These are phyloP conservation scores for Warburgia ugandensis DNA, from an alignment of 164 flowering plant species.

Conservation along the genomic window DNA sequence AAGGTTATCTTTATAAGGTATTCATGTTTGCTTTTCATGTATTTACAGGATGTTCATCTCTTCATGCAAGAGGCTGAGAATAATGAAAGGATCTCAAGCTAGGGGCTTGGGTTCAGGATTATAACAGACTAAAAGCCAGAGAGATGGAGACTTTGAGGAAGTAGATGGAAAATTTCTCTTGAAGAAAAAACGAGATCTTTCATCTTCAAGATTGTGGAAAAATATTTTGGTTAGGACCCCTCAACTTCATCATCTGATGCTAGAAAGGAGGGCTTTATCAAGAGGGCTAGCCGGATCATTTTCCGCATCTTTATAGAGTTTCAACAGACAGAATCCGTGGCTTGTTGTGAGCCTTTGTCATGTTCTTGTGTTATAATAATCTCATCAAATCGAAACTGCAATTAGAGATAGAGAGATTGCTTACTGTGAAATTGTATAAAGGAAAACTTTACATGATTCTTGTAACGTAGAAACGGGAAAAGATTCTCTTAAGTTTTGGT, in stretches of 20 bases:
- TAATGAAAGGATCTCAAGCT: slow-evolving; percentile 81
- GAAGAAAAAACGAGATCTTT: slow-evolving; percentile 8
- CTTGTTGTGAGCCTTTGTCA: slow-evolving; percentile 12
- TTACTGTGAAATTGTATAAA: slow-evolving; percentile 17
- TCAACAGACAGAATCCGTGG: slow-evolving; percentile 9
- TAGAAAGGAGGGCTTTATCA: background rate
- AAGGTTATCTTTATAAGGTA: background rate
- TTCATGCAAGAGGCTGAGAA: slow-evolving; percentile 76
- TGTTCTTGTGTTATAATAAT: slow-evolving; percentile 11
- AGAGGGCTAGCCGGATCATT: slow-evolving; percentile 4
- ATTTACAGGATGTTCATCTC: slow-evolving; percentile 65
- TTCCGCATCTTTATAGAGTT: slow-evolving; percentile 2
- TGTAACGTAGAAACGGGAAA: no score
- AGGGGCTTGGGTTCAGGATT: slow-evolving; percentile 50
- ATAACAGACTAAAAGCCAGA: slow-evolving; percentile 12
- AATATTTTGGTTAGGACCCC: slow-evolving; percentile 5
- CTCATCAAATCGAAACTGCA: slow-evolving; percentile 14
- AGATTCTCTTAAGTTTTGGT: no score
- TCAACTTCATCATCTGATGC: no score
- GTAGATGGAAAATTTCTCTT: no score
- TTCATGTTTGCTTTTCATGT: background rate
- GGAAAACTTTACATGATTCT: background rate
- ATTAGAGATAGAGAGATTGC: slow-evolving; percentile 9
- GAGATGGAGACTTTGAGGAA: no score
- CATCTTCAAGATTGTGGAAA: slow-evolving; percentile 32